Percentiles rank a stretch among this genome's conserved stretches.
Evolutionary conservation across 257 asterid genomes (phyloP).

Genomic region (Solanum tarijense): DNA sequence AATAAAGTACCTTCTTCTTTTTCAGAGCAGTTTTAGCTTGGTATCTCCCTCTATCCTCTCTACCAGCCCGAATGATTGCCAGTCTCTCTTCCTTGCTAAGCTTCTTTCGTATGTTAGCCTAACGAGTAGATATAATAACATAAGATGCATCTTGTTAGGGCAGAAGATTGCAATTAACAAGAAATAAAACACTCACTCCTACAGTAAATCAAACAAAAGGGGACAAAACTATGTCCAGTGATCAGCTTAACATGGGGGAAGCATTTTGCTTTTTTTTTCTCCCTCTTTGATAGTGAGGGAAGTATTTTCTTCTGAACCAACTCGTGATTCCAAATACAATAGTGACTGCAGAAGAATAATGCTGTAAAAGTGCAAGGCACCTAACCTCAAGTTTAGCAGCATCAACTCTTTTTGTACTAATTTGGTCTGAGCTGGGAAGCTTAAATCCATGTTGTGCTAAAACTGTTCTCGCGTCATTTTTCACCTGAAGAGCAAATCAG

Average conservation of each 20-base stretch:
- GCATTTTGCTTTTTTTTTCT: neutral
- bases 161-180: neutral
- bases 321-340: neutral
- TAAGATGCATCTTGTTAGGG: slow-evolving; percentile 1
- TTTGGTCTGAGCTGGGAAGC: slow-evolving; percentile 65
- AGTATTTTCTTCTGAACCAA: neutral
- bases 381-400: slow-evolving; percentile 72
- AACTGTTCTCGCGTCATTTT: slow-evolving; percentile 50
- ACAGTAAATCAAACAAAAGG: neutral
- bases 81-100: slow-evolving; percentile 58
- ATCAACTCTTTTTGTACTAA: slow-evolving; percentile 65
- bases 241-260: neutral
- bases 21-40: slow-evolving; percentile 52
- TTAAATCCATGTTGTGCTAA: slow-evolving; percentile 67
- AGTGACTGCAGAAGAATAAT: neutral
- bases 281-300: neutral
- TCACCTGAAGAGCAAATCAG: slow-evolving; percentile 43
- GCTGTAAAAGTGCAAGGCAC: neutral
- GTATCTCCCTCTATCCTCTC: slow-evolving; percentile 75
- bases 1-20: slow-evolving; percentile 53
- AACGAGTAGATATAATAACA: slow-evolving; percentile 14
- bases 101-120: slow-evolving; percentile 74
- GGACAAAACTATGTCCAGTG: neutral
- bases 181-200: neutral
- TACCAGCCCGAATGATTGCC: slow-evolving; percentile 50